Conservation (phyloP, 2,329 filamentous ascomycete genomes). For the Zasmidium citrigriseum region DNA sequence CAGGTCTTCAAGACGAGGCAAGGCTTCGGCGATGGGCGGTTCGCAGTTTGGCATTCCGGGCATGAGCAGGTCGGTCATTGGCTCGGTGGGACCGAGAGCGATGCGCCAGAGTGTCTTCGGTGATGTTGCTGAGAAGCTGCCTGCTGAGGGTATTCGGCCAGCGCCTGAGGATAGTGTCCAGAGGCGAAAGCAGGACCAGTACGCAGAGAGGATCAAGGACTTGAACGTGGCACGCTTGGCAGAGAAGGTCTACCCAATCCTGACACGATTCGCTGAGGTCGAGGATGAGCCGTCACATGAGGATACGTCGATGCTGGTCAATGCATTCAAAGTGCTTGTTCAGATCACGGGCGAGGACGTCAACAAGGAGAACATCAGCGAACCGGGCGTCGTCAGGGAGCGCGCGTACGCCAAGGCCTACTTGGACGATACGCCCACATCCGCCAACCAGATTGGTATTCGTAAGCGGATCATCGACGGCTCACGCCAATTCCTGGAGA, state of each 20-base stretch:
- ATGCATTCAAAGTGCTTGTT: conserved; percentile 80
- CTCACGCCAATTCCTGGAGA: conserved; percentile 77
- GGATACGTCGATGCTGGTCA: conserved; percentile 63
- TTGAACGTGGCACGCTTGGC: conserved; percentile 74
- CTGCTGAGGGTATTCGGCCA: conserved; percentile 44
- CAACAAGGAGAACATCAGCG: conserved; percentile 58
- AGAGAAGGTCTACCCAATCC: conserved; percentile 68
- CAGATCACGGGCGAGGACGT: conserved; percentile 74
- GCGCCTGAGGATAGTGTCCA: conserved; percentile 73
- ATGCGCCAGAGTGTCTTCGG: conserved; percentile 38
- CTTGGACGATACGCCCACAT: conserved; percentile 70
- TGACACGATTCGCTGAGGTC: conserved; percentile 73
- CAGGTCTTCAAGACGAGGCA: conserved; percentile 46
- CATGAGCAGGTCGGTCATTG: conserved; percentile 83
- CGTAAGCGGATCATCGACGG: conserved; percentile 79
- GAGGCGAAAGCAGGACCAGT: conserved; percentile 80
- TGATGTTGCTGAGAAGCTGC: conserved; percentile 49
- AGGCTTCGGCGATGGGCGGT: conserved; percentile 46
- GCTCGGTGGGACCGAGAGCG: conserved; percentile 65
- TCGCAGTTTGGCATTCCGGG: conserved; percentile 65
- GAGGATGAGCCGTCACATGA: conserved; percentile 70
- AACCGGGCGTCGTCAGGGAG: conserved; percentile 68
- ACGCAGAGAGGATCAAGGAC: conserved; percentile 75
- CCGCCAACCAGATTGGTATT: conserved; percentile 63
- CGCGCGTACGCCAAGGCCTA: conserved; percentile 77